phyloP scores from a whole-genome alignment of 1,284 basidiomycete genomes.

The Vanrija sp. region DNA sequence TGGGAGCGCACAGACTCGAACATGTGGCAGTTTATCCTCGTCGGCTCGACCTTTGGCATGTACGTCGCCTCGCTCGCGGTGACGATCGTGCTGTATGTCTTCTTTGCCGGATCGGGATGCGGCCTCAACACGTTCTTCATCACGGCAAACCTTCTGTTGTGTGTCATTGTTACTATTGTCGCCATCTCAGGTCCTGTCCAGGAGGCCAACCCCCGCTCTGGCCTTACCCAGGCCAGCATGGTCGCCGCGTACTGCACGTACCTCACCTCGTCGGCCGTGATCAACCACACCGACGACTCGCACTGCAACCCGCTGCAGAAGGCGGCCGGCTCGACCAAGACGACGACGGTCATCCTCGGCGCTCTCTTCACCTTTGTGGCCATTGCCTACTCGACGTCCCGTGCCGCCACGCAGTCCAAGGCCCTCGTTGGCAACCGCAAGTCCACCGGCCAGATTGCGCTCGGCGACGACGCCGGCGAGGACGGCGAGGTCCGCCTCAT shows the following conservation, averaged over 20 bases:
- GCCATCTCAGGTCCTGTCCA: slow-evolving; percentile 85
- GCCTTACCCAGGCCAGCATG: slow-evolving; percentile 92
- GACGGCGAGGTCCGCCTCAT: slow-evolving; percentile 62
- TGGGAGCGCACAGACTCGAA: slow-evolving; percentile 86
- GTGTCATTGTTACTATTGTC: slow-evolving; percentile 73
- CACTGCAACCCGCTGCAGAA: slow-evolving; percentile 81
- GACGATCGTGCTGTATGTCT: slow-evolving; percentile 83
- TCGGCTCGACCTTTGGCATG: slow-evolving; percentile 86
- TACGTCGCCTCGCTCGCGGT: slow-evolving; percentile 78
- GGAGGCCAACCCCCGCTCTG: slow-evolving; percentile 89
- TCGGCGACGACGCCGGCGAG: slow-evolving; percentile 53
- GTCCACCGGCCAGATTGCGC: slow-evolving; percentile 55
- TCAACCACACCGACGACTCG: slow-evolving; percentile 74
- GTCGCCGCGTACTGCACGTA: slow-evolving; percentile 97
- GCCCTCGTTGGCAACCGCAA: slow-evolving; percentile 73
- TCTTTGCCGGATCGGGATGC: slow-evolving; percentile 84
- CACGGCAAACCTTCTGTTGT: slow-evolving; percentile 82
- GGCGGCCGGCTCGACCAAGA: slow-evolving; percentile 62
- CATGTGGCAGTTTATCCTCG: slow-evolving; percentile 93
- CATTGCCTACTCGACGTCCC: slow-evolving; percentile 93
- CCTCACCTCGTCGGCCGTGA: slow-evolving; percentile 87
- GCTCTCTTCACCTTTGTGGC: slow-evolving; percentile 96
- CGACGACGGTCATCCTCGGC: slow-evolving; percentile 83
- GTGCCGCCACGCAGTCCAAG: slow-evolving; percentile 91
- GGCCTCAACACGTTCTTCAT: slow-evolving; percentile 89